Evolutionary conservation across 805 yeast species (phyloP), one percentile per base, ranked within the genome.

Genomic region (Starmerella scarabaei): DNA sequence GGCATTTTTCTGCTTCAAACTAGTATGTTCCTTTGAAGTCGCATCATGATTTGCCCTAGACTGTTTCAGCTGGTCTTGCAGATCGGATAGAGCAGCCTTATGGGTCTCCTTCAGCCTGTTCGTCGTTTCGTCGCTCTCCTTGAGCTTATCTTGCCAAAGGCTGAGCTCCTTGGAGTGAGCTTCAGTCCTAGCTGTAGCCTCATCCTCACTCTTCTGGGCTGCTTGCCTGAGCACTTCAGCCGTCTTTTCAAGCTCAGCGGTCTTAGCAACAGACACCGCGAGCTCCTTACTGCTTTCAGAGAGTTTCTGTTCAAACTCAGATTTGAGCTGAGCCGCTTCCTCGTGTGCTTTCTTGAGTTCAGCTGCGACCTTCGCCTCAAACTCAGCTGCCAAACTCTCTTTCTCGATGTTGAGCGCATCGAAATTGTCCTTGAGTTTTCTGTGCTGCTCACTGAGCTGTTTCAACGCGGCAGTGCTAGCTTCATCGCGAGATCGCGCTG

Each of bases 201-300:
- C 26, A 23, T 7, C 11, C 26, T 23, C 26, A 11, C 7, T 7
- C 26, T 23, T 23, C 26, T 23, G 7, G n/a, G n/a, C n/a, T n/a
- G n/a, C n/a, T n/a, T n/a, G n/a, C 9, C 26, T 7, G 26, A 23
- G 26, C 26, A 23, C 7, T 23, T 7, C 11, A 11, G 26, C 26
- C 11, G 7, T 11, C 26, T 7, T 23, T 23, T 23, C 9, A 7
- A 7, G 26, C 7, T 7, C 11, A 7, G 26, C 11, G 17, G 21
- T 5, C 21, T 27, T 17, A n/a, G 26, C 9, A n/a, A 23, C 31
- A n/a, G 27, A 15, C 15, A 8, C 31, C 5, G 19, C 17, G 20
- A 23, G 20, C 23, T 16, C 33, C 30, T 35, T 39, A 15, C 21
- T 30, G 3, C 35, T 62, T 63, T 32, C 30, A 4, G 26, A 4